Evolutionary conservation across 1,284 basidiomycete species (phyloP).

Genomic region (Fomitopsis betulina): DNA sequence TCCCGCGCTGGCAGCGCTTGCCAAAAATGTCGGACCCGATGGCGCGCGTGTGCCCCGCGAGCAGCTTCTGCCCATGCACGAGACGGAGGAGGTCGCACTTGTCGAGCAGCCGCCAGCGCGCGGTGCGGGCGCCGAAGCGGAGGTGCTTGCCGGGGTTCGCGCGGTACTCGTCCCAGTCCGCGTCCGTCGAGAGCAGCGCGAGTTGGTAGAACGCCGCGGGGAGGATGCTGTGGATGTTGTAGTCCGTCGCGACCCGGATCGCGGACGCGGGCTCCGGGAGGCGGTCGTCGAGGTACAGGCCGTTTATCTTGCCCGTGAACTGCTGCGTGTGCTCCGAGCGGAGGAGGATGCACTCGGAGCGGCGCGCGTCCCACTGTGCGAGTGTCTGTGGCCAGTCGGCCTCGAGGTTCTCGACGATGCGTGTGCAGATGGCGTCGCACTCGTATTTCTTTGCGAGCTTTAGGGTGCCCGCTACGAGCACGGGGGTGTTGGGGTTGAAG

Average conservation of each 20-base stretch:
- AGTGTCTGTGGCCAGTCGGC: slow-evolving; percentile 32
- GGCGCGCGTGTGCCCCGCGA: slow-evolving; percentile 26
- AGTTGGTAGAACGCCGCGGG: slow-evolving; percentile 32
- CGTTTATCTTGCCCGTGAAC: slow-evolving; percentile 26
- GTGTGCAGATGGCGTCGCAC: slow-evolving; percentile 25
- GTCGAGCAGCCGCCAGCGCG: slow-evolving; percentile 28
- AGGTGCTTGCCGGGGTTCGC: slow-evolving; percentile 26
- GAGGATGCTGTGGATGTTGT: slow-evolving; percentile 27
- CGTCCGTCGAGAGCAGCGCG: slow-evolving; percentile 27
- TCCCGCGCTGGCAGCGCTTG: slow-evolving; percentile 22
- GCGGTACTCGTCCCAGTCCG: slow-evolving; percentile 29
- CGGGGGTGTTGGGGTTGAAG: slow-evolving; percentile 29
- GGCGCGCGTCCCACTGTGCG: slow-evolving; percentile 29
- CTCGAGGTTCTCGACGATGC: slow-evolving; percentile 29
- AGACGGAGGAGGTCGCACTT: slow-evolving; percentile 28
- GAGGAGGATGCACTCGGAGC: slow-evolving; percentile 25
- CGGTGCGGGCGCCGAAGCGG: slow-evolving; percentile 28
- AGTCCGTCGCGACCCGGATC: slow-evolving; percentile 29
- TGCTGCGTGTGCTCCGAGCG: slow-evolving; percentile 28
- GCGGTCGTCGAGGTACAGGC: slow-evolving; percentile 29
- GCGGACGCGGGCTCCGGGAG: slow-evolving; percentile 30
- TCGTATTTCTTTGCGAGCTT: slow-evolving; percentile 31
- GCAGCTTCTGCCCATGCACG: slow-evolving; percentile 27
- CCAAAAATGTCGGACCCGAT: slow-evolving; percentile 29
- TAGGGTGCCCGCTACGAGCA: slow-evolving; percentile 27